phyloP scores from a whole-genome alignment of 495 filamentous ascomycete genomes.

The Penicillium arizonense region DNA sequence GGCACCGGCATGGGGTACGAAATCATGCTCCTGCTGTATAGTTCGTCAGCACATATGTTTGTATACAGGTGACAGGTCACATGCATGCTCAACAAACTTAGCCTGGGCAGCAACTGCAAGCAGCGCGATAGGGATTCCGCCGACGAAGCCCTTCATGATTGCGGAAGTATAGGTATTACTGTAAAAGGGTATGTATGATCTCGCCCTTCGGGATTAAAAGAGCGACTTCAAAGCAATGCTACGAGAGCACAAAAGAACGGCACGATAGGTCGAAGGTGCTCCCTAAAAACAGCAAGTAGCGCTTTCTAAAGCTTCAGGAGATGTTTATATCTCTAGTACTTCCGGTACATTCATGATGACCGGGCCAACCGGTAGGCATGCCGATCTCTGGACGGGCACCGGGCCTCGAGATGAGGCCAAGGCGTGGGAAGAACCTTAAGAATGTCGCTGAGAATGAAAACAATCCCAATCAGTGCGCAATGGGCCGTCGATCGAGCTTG shows the following conservation, averaged over 20 bases:
- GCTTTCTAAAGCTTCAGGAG: neutral
- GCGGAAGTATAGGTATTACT: slow-evolving; percentile 11
- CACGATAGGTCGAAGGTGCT: slow-evolving; percentile 11
- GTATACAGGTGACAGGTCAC: neutral
- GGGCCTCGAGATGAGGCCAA: neutral
- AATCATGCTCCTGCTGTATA: slow-evolving; percentile 1
- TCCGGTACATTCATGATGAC: slow-evolving; percentile 19
- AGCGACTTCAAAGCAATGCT: slow-evolving; percentile 25
- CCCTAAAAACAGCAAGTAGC: neutral
- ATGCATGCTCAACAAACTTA: slow-evolving; percentile 24
- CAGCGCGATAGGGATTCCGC: slow-evolving; percentile 39
- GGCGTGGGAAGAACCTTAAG: slow-evolving; percentile 6
- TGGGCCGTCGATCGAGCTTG: neutral
- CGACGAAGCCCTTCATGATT: slow-evolving; percentile 42
- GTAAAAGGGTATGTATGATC: slow-evolving; percentile 7
- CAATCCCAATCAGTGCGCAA: neutral
- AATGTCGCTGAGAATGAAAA: slow-evolving; percentile 28
- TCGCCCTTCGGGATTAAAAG: slow-evolving; percentile 18
- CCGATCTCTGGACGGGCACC: neutral
- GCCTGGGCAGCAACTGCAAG: slow-evolving; percentile 37
- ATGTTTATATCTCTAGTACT: slow-evolving; percentile 27
- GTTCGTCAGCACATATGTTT: neutral
- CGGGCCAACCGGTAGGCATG: slow-evolving; percentile 11
- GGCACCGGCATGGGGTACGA: slow-evolving; percentile 12
- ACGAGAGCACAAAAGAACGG: slow-evolving; percentile 24